Evolutionary conservation across 2,329 filamentous ascomycete genomes (phyloP).

Genomic region (Dichotomopilus funicola): DNA sequence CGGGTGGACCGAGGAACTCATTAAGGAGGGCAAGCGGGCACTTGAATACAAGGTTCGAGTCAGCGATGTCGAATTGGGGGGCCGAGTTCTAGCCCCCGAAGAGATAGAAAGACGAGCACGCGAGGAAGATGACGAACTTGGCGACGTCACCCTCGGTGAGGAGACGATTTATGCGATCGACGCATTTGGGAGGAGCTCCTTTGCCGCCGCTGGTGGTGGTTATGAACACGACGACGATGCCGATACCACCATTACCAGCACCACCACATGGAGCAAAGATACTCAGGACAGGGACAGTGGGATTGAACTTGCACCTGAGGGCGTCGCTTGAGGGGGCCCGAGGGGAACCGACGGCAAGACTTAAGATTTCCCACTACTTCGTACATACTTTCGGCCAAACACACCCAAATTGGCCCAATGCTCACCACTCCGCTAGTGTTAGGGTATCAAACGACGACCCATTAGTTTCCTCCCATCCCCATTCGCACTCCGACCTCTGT

Average conservation of each 20-base stretch:
- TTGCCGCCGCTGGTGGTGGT: background rate
- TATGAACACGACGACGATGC: too few species aligned
- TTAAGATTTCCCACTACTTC: too few species aligned
- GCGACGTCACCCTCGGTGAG: constrained; percentile 15
- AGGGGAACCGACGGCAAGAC: background rate
- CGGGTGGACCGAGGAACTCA: constrained; percentile 82
- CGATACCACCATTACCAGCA: background rate
- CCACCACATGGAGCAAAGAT: constrained; percentile 30
- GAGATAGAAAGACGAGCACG: constrained; percentile 33
- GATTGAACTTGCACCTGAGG: constrained; percentile 41
- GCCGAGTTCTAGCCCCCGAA: constrained; percentile 66
- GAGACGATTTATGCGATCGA: constrained; percentile 10
- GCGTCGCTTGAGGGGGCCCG: constrained; percentile 12
- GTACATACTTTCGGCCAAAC: background rate
- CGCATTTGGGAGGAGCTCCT: background rate
- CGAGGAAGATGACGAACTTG: constrained; percentile 24
- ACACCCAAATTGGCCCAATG: constrained; percentile 1
- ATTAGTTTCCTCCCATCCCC: too few species aligned
- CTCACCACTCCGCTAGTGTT: constrained; percentile 17
- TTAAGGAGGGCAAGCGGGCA: constrained; percentile 81
- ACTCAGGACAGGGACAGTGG: constrained; percentile 47
- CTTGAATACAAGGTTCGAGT: constrained; percentile 74
- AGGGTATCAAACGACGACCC: too few species aligned
- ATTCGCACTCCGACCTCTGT: too few species aligned
- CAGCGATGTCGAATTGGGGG: constrained; percentile 75